Conservation (phyloP, 1,139 yeast species). For the Kurtzmaniella quercitrusa region DNA sequence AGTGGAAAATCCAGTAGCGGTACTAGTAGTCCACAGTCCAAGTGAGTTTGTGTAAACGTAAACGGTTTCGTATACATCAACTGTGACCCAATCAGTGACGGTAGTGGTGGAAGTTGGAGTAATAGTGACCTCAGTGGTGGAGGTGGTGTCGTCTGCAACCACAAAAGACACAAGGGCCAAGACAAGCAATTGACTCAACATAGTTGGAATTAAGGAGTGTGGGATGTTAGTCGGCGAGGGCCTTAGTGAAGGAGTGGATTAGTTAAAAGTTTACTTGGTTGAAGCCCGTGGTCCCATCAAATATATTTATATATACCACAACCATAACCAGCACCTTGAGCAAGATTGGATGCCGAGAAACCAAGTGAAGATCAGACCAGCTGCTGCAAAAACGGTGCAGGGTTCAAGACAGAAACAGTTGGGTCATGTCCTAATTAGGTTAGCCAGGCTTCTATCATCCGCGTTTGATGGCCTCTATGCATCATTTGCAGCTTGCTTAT, state of each 20-base stretch:
- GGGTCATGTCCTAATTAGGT: neutral
- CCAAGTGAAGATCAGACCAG: neutral
- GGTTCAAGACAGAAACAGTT: neutral
- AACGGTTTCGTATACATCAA: conserved; percentile 29
- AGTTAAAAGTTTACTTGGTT: neutral
- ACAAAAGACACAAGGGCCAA: neutral
- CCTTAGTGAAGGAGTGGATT: neutral
- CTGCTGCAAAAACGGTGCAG: neutral
- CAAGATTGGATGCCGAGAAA: neutral
- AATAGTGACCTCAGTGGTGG: conserved; percentile 16
- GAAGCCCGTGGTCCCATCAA: neutral
- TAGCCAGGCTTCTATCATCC: neutral
- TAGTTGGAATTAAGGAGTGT: conserved; percentile 2
- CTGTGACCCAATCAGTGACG: conserved; percentile 25
- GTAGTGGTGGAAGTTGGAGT: conserved; percentile 32
- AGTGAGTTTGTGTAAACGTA: conserved; percentile 30
- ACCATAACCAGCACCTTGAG: neutral
- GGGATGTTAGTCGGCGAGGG: neutral
- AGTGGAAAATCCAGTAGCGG: conserved; percentile 23
- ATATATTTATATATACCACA: neutral
- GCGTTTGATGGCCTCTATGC: neutral
- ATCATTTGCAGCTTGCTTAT: neutral
- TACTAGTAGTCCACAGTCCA: conserved; percentile 33
- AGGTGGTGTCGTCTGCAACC: conserved; percentile 2
- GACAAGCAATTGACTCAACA: conserved; percentile 4